Conservation (phyloP, 225 moss, liverwort and hornwort genomes). For the Straminergon stramineum region DNA sequence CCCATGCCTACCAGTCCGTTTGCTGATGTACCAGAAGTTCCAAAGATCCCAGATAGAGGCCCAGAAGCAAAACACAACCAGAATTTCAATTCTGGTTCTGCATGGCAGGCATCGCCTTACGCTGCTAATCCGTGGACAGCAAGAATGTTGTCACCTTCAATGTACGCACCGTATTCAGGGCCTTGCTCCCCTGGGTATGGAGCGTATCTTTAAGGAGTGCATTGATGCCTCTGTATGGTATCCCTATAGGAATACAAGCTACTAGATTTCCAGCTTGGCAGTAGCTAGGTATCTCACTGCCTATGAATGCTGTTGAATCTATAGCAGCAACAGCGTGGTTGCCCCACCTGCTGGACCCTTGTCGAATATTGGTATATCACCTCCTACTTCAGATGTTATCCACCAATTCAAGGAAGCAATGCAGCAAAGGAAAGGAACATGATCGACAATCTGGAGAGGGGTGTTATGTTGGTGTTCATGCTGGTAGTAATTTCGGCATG, state of each 20-base stretch:
- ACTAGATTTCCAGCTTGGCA: slow-evolving; percentile 4
- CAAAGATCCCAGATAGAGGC: background rate
- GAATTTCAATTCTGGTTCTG: slow-evolving; percentile 8
- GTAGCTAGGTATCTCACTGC: background rate
- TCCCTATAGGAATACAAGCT: background rate
- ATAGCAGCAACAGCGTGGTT: slow-evolving; percentile 10
- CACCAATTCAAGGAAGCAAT: background rate
- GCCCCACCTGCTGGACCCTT: background rate
- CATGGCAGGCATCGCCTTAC: slow-evolving; percentile 18
- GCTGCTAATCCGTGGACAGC: slow-evolving; percentile 20
- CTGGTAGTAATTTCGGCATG: background rate
- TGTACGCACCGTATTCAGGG: slow-evolving; percentile 30
- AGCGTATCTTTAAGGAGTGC: background rate
- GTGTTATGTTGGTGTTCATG: background rate
- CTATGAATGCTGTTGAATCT: background rate
- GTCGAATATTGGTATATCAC: background rate
- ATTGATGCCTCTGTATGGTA: background rate
- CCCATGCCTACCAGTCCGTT: background rate
- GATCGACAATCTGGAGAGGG: background rate
- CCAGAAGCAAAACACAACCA: background rate
- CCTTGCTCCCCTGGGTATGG: background rate
- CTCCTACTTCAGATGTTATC: background rate
- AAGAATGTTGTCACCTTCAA: slow-evolving; percentile 13
- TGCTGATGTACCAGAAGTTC: slow-evolving; percentile 13
- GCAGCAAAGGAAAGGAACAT: background rate